A percentile compares a stretch with the other conserved stretches of the same genome.
Evolutionary conservation across 1,284 basidiomycete species (phyloP).

Genomic region (Ustilago nuda): DNA sequence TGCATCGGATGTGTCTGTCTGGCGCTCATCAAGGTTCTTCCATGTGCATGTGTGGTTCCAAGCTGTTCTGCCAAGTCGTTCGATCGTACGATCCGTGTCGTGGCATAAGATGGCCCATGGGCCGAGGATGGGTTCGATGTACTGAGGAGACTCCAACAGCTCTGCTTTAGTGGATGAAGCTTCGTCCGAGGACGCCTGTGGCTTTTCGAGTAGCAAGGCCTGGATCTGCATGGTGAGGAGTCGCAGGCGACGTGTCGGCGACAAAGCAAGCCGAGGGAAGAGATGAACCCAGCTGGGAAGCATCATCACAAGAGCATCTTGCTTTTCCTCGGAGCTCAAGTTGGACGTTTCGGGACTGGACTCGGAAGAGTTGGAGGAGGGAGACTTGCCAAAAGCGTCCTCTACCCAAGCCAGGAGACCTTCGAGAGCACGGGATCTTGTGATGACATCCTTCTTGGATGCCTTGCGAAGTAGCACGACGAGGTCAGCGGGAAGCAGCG

Average conservation of each 20-base stretch:
- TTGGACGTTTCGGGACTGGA: slow-evolving; percentile 46
- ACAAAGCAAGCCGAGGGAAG: slow-evolving; percentile 81
- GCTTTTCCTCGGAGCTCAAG: slow-evolving; percentile 45
- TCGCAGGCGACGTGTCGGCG: slow-evolving; percentile 83
- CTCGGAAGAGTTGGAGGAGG: slow-evolving; percentile 57
- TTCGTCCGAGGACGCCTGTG: slow-evolving; percentile 30
- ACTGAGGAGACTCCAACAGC: slow-evolving; percentile 75
- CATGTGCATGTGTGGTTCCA: slow-evolving; percentile 71
- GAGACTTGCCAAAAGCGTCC: slow-evolving; percentile 71
- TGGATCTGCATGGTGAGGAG: slow-evolving; percentile 79
- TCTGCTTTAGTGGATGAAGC: slow-evolving; percentile 72
- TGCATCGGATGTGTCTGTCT: neutral
- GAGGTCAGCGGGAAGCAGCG: slow-evolving; percentile 76
- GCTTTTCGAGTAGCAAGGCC: slow-evolving; percentile 74
- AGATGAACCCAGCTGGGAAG: slow-evolving; percentile 95
- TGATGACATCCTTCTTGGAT: slow-evolving; percentile 90
- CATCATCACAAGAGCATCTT: slow-evolving; percentile 75
- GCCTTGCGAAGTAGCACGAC: slow-evolving; percentile 84
- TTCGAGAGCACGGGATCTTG: slow-evolving; percentile 86
- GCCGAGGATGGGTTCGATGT: slow-evolving; percentile 79
- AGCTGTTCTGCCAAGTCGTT: slow-evolving; percentile 72
- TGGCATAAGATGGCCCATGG: slow-evolving; percentile 81
- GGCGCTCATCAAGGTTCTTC: neutral
- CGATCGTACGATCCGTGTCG: slow-evolving; percentile 79
- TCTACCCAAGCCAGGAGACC: slow-evolving; percentile 80